phyloP scores from a whole-genome alignment of 192 early-diverging fungal genomes.

The Diversispora eburnea region DNA sequence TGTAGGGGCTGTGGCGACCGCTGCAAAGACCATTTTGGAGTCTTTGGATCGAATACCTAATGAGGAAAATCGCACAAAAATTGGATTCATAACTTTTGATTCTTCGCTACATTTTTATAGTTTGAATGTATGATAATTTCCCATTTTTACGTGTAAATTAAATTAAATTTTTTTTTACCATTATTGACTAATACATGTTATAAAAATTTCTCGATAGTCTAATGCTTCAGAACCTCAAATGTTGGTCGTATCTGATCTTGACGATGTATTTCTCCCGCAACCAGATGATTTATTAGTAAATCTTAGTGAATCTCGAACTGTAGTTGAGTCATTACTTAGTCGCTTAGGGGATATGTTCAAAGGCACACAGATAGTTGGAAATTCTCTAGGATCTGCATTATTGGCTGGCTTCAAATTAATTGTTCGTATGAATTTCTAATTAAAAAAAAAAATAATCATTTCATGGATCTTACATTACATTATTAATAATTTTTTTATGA shows the following conservation, averaged over 20 bases:
- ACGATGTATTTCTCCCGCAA: conserved; percentile 84
- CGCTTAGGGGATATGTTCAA: conserved; percentile 82
- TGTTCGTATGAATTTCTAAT: conserved; percentile 37
- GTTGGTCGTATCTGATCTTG: conserved; percentile 88
- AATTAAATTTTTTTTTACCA: neutral
- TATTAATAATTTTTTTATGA: neutral
- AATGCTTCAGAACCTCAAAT: conserved; percentile 83
- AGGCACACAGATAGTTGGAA: conserved; percentile 73
- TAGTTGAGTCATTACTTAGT: conserved; percentile 69
- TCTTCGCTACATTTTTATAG: conserved; percentile 89
- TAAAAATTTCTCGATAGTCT: conserved; percentile 24
- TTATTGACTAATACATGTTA: neutral
- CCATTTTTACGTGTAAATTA: neutral
- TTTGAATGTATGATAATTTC: conserved; percentile 45
- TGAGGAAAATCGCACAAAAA: conserved; percentile 80
- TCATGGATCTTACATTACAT: neutral
- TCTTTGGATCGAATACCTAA: conserved; percentile 85
- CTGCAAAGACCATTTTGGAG: conserved; percentile 75
- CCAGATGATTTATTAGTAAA: conserved; percentile 89
- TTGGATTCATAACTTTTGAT: conserved; percentile 90
- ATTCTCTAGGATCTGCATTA: conserved; percentile 78
- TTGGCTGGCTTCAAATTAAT: conserved; percentile 79
- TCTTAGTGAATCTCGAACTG: conserved; percentile 73
- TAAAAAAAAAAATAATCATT: too few species aligned
- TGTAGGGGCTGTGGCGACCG: conserved; percentile 71